phyloP scores from a whole-genome alignment of 2,329 filamentous ascomycete genomes.

The Ophiostoma piceae region DNA sequence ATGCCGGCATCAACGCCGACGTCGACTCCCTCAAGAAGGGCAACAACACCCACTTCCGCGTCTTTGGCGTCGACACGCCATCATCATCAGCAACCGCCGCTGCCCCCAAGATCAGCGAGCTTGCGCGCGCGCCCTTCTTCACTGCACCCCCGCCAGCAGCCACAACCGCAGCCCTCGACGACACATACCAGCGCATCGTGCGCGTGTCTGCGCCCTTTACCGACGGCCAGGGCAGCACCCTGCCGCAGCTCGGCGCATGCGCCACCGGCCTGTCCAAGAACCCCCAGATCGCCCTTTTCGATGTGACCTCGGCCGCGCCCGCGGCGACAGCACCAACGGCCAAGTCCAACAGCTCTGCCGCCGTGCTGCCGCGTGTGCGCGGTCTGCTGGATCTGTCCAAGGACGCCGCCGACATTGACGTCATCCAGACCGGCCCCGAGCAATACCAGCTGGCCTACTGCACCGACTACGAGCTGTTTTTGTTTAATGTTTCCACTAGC shows the following conservation, averaged over 20 bases:
- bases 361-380: slow-evolving; percentile 39
- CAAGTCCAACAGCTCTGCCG: slow-evolving; percentile 2
- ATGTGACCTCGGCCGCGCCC: slow-evolving; percentile 44
- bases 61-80: slow-evolving; percentile 56
- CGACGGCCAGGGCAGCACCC: slow-evolving; percentile 37
- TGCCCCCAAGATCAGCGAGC: slow-evolving; percentile 44
- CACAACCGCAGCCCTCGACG: slow-evolving; percentile 25
- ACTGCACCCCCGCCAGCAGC: slow-evolving; percentile 26
- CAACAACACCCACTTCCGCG: slow-evolving; percentile 77
- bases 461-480: slow-evolving; percentile 67
- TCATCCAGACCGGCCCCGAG: slow-evolving; percentile 56
- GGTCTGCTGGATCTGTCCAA: slow-evolving; percentile 47
- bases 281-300: slow-evolving; percentile 75
- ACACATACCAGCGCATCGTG: slow-evolving; percentile 55
- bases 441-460: slow-evolving; percentile 73
- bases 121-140: slow-evolving; percentile 51
- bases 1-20: slow-evolving; percentile 82
- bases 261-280: slow-evolving; percentile 69
- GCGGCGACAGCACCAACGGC: not conserved
- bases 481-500: slow-evolving; percentile 51
- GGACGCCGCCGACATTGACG: slow-evolving; percentile 65
- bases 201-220: slow-evolving; percentile 47
- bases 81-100: slow-evolving; percentile 33
- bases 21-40: slow-evolving; percentile 65
- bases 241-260: slow-evolving; percentile 65